Conservation (phyloP, 202 grass and related monocot species). For the Miscanthus sacchariflorus region DNA sequence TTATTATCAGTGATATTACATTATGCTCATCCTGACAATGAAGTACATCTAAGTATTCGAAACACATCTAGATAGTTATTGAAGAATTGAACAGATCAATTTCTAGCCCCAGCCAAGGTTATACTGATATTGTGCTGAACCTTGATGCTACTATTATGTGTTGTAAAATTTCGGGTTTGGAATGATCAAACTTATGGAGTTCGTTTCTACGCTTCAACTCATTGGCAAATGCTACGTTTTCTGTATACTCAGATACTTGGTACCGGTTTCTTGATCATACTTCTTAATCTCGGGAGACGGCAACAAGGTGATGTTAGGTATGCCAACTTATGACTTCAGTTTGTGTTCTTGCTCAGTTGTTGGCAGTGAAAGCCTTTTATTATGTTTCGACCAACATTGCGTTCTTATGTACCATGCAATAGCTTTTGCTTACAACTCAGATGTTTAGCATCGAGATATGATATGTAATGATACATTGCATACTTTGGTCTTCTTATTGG, state of each 20-base stretch:
- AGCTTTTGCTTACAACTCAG: background rate
- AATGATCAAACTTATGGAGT: slow-evolving; percentile 1
- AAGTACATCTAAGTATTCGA: background rate
- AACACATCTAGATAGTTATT: slow-evolving; percentile 7
- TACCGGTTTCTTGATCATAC: slow-evolving; percentile 89
- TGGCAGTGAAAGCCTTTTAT: slow-evolving; percentile 9
- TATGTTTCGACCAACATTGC: background rate
- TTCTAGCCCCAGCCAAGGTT: background rate
- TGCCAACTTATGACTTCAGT: background rate
- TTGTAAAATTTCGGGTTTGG: background rate
- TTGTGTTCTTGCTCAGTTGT: background rate
- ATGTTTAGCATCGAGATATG: slow-evolving; percentile 17
- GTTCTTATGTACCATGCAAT: background rate
- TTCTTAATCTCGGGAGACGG: slow-evolving; percentile 87
- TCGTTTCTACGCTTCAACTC: slow-evolving; percentile 7
- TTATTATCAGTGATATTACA: slow-evolving; percentile 7
- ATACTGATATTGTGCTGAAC: background rate
- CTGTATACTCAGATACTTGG: slow-evolving; percentile 73
- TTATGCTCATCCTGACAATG: slow-evolving; percentile 4
- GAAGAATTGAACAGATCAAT: slow-evolving; percentile 1
- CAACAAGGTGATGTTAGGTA: slow-evolving; percentile 93
- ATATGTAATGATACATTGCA: slow-evolving; percentile 19
- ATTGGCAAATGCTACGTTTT: slow-evolving; percentile 36
- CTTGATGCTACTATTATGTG: slow-evolving; percentile 38
- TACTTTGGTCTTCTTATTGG: background rate